These are phyloP conservation scores for Gossypium gossypioides DNA, from an alignment of 441 rosid species.

Conservation along the genomic window DNA sequence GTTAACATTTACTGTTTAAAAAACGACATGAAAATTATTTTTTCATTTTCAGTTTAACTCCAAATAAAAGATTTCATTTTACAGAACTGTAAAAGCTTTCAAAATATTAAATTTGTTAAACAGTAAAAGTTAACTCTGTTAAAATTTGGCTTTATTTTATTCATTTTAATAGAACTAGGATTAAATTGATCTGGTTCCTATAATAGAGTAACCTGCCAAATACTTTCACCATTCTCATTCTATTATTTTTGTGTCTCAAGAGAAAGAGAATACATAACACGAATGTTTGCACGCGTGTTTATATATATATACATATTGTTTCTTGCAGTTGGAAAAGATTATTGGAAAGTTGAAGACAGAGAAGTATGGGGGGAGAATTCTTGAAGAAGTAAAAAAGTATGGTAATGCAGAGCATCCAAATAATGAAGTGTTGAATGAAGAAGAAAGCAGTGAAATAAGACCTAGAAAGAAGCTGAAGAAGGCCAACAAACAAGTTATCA, in stretches of 20 bases:
- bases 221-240: not conserved
- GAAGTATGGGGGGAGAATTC: slow-evolving; percentile 66
- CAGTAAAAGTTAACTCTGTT: no score
- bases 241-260: not conserved
- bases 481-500: slow-evolving; percentile 35
- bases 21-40: no score
- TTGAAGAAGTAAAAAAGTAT: slow-evolving; percentile 47
- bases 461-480: slow-evolving; percentile 53
- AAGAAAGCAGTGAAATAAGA: slow-evolving; percentile 21
- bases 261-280: not conserved
- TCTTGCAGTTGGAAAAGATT: slow-evolving; percentile 68
- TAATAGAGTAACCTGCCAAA: no score
- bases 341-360: slow-evolving; percentile 75
- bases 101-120: no score
- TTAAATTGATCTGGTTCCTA: no score
- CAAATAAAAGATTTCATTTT: no score
- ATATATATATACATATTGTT: not conserved
- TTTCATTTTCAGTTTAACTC: no score
- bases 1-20: no score
- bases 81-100: no score
- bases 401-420: slow-evolving; percentile 20
- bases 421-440: slow-evolving; percentile 22
- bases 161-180: no score
- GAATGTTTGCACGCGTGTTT: not conserved
- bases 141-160: no score